phyloP scores from a whole-genome alignment of 2,329 filamentous ascomycete genomes.

The Falciphora oryzae region DNA sequence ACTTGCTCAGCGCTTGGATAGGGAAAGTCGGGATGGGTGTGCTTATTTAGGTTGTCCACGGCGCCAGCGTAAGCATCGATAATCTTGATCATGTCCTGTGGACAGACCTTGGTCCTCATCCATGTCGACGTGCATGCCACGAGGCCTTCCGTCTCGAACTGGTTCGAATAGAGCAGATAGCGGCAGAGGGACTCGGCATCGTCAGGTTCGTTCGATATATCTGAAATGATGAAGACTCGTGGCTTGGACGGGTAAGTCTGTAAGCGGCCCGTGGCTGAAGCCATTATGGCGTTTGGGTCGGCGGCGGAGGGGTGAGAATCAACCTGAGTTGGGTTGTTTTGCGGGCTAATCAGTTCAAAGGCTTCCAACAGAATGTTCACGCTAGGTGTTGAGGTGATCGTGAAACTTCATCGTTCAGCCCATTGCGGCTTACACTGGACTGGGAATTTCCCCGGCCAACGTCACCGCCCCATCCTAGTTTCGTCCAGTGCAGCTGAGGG shows the following conservation, averaged over 20 bases:
- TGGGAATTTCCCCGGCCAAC: too few relatives aligned
- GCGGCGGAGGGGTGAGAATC: too few relatives aligned
- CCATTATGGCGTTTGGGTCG: background rate
- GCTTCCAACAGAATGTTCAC: too few relatives aligned
- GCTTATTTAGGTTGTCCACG: slow-evolving; percentile 40
- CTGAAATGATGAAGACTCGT: slow-evolving; percentile 34
- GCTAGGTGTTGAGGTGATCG: too few relatives aligned
- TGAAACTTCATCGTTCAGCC: too few relatives aligned
- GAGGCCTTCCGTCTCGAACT: slow-evolving; percentile 40
- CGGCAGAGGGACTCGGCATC: slow-evolving; percentile 38
- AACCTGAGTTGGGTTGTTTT: too few relatives aligned
- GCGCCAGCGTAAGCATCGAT: slow-evolving; percentile 37
- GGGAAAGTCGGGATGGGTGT: slow-evolving; percentile 32
- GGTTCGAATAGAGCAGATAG: slow-evolving; percentile 38
- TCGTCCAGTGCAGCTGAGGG: too few relatives aligned
- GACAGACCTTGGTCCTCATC: slow-evolving; percentile 33
- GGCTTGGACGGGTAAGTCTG: slow-evolving; percentile 21
- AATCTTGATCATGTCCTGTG: slow-evolving; percentile 37
- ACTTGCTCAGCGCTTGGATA: slow-evolving; percentile 29
- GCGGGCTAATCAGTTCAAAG: too few relatives aligned
- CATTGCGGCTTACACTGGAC: too few relatives aligned
- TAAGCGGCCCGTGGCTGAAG: background rate
- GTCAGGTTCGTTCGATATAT: slow-evolving; percentile 41
- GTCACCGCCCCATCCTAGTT: too few relatives aligned
- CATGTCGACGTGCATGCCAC: slow-evolving; percentile 40